Percentiles rank a stretch among this genome's conserved stretches.
These are phyloP conservation scores for Paramecium biaurelia DNA, from an alignment of 73 alveolate species.

Conservation along the genomic window DNA sequence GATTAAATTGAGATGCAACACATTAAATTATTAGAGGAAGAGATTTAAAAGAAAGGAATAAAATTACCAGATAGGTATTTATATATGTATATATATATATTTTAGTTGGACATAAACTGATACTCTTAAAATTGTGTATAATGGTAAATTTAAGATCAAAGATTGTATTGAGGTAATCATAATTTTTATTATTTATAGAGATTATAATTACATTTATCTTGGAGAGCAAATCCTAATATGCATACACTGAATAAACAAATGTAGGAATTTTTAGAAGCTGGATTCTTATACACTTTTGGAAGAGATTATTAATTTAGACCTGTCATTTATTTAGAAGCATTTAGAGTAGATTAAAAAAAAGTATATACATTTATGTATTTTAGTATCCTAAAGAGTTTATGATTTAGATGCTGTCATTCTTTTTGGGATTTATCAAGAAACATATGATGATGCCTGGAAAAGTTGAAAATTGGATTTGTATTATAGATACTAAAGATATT, in stretches of 20 bases:
- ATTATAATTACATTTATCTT: background rate
- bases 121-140: background rate
- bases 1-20: conserved; percentile 11
- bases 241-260: background rate
- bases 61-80: conserved; percentile 26
- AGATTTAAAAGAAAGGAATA: background rate
- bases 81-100: background rate
- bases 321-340: conserved; percentile 22
- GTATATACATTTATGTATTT: background rate
- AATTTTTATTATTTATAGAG: background rate
- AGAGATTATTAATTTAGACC: conserved; percentile 45
- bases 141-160: conserved; percentile 14
- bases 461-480: conserved; percentile 43
- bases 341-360: conserved; percentile 3
- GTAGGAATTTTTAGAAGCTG: background rate
- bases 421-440: conserved; percentile 18
- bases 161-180: background rate
- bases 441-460: conserved; percentile 44
- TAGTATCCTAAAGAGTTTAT: conserved; percentile 28
- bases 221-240: background rate
- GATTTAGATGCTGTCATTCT: background rate
- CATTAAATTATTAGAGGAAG: background rate
- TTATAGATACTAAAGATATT: background rate
- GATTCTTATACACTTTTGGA: conserved; percentile 38
- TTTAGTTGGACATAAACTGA: conserved; percentile 41